These are phyloP conservation scores for Malus hybrid DNA, from an alignment of 331 rosid genomes.

Conservation along the genomic window DNA sequence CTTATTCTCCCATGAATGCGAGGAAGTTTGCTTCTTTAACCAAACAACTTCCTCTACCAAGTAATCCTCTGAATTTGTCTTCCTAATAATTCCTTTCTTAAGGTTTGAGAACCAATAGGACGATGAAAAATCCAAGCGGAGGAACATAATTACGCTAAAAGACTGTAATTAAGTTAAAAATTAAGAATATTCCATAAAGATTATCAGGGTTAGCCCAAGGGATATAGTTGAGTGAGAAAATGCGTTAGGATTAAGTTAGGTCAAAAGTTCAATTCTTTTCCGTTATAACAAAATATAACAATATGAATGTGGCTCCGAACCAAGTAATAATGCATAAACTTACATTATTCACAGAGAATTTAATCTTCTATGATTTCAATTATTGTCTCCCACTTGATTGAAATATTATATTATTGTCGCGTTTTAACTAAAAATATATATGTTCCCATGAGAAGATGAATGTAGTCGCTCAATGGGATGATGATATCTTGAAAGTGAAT, in stretches of 20 bases:
- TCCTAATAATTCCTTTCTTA: background rate
- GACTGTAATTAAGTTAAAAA: background rate
- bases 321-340: background rate
- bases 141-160: background rate
- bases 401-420: background rate
- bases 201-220: background rate
- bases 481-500: conserved; percentile 23
- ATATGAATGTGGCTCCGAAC: background rate
- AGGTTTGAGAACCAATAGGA: background rate
- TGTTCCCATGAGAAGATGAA: background rate
- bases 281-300: too few relatives aligned
- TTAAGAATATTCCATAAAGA: background rate
- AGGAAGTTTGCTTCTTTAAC: background rate
- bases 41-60: background rate
- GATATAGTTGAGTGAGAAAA: background rate
- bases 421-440: background rate
- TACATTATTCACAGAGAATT: background rate
- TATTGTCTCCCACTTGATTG: too few relatives aligned
- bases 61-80: background rate
- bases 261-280: too few relatives aligned
- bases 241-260: background rate
- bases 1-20: background rate
- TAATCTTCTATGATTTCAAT: background rate
- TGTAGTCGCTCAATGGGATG: conserved; percentile 5
- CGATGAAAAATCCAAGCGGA: background rate